Percentiles rank a stretch among this genome's conserved stretches.
Evolutionary conservation across 2,329 filamentous ascomycete genomes (phyloP).

Genomic region (Pseudocercospora eumusae): DNA sequence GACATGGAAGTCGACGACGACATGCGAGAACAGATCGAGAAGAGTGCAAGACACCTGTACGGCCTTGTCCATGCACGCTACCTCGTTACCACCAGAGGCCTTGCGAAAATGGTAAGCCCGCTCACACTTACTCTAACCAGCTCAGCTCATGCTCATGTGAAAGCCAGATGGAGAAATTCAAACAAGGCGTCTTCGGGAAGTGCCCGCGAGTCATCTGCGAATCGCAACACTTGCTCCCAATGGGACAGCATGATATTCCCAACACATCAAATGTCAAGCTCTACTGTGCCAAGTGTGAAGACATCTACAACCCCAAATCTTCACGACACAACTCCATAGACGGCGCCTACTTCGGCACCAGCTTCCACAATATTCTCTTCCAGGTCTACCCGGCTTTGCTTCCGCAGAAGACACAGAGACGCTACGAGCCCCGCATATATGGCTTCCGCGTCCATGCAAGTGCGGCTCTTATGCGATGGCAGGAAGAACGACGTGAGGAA

Average conservation of each 20-base stretch:
- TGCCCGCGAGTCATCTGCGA: conserved; percentile 96
- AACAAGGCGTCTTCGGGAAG: conserved; percentile 96
- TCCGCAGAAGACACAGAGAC: conserved; percentile 78
- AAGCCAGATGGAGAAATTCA: conserved; percentile 91
- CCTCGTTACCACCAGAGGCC: conserved; percentile 89
- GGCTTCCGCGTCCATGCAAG: conserved; percentile 94
- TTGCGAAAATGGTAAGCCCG: conserved; percentile 85
- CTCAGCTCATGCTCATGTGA: background rate
- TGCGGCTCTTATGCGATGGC: conserved; percentile 87
- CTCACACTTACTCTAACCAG: background rate
- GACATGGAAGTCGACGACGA: conserved; percentile 98
- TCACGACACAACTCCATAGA: conserved; percentile 93
- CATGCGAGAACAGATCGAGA: conserved; percentile 96
- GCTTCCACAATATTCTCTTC: conserved; percentile 98
- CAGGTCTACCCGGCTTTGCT: conserved; percentile 93
- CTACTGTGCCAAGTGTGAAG: conserved; percentile 95
- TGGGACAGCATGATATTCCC: conserved; percentile 88
- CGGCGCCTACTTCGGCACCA: conserved; percentile 96
- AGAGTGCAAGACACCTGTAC: conserved; percentile 92
- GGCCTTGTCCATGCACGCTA: conserved; percentile 95
- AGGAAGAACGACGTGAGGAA: conserved; percentile 75
- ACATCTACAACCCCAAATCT: conserved; percentile 98
- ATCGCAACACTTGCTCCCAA: conserved; percentile 87
- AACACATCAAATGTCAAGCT: conserved; percentile 91
- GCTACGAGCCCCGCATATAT: conserved; percentile 88